Percentiles rank a stretch among this genome's conserved stretches.
These are phyloP conservation scores for Biscogniauxia marginata DNA, from an alignment of 2,329 filamentous ascomycete species.

Conservation along the genomic window DNA sequence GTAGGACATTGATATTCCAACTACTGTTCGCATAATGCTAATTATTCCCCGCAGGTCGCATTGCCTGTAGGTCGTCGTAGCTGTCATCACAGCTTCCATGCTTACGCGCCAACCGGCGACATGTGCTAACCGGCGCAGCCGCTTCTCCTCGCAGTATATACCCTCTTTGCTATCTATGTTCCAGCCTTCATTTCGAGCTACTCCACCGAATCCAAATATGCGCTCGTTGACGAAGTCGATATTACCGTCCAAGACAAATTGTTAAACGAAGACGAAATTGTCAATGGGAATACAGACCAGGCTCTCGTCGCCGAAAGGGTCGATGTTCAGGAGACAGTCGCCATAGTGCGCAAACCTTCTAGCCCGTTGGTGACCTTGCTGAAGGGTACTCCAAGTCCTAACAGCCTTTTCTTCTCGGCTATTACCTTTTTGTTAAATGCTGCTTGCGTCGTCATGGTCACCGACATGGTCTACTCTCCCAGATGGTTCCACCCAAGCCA, in stretches of 20 bases:
- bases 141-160: conserved; percentile 45
- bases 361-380: conserved; percentile 65
- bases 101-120: conserved; percentile 6
- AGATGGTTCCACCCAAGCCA: conserved; percentile 66
- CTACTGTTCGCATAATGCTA: too few relatives aligned
- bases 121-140: conserved; percentile 22
- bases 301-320: conserved; percentile 50
- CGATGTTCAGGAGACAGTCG: conserved; percentile 61
- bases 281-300: conserved; percentile 29
- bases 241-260: conserved; percentile 50
- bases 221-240: conserved; percentile 60
- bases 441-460: conserved; percentile 63
- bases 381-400: conserved; percentile 71
- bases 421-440: conserved; percentile 72
- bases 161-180: conserved; percentile 65
- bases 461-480: conserved; percentile 77
- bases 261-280: conserved; percentile 36
- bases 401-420: conserved; percentile 63
- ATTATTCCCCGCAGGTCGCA: conserved; percentile 24
- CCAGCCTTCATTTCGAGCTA: conserved; percentile 62
- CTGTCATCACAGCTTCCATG: background rate
- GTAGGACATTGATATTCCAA: conserved; percentile 37
- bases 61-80: conserved; percentile 28
- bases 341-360: conserved; percentile 56
- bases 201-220: conserved; percentile 54